Evolutionary conservation across 371 early-diverging fungal genomes (phyloP).

Genomic region (Lichtheimia corymbifera): DNA sequence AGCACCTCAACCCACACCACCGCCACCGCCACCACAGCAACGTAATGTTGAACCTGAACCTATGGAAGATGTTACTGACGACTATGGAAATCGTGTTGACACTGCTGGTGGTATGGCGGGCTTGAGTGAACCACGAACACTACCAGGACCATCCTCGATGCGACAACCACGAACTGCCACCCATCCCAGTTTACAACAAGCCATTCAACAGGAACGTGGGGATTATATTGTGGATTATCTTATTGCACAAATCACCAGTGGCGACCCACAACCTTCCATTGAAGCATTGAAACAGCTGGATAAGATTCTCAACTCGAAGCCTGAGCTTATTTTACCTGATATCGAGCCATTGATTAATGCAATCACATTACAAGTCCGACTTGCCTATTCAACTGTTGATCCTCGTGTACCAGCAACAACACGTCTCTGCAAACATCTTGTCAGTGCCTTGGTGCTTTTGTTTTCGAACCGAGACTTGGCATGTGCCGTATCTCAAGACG

Average conservation of each 20-base stretch:
- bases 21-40: slow-evolving; percentile 19
- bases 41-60: slow-evolving; percentile 41
- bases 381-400: slow-evolving; percentile 73
- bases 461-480: slow-evolving; percentile 74
- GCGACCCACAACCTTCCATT: slow-evolving; percentile 69
- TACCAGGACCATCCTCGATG: slow-evolving; percentile 22
- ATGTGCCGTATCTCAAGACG: slow-evolving; percentile 55
- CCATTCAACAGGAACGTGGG: slow-evolving; percentile 20
- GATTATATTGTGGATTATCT: slow-evolving; percentile 66
- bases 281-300: slow-evolving; percentile 85
- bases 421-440: slow-evolving; percentile 76
- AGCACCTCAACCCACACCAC: slow-evolving; percentile 18
- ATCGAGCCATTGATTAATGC: slow-evolving; percentile 73
- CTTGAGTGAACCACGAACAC: slow-evolving; percentile 14
- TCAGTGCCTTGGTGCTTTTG: slow-evolving; percentile 75
- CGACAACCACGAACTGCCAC: slow-evolving; percentile 24
- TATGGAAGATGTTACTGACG: slow-evolving; percentile 51
- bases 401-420: slow-evolving; percentile 43
- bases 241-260: slow-evolving; percentile 75
- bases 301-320: slow-evolving; percentile 53
- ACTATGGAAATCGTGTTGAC: slow-evolving; percentile 30
- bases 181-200: slow-evolving; percentile 25
- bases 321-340: slow-evolving; percentile 61
- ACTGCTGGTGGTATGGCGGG: slow-evolving; percentile 18
- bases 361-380: slow-evolving; percentile 75